Base-by-base conservation (phyloP, 2,329 filamentous ascomycete species). In the Aplosporella prunicola region DNA sequence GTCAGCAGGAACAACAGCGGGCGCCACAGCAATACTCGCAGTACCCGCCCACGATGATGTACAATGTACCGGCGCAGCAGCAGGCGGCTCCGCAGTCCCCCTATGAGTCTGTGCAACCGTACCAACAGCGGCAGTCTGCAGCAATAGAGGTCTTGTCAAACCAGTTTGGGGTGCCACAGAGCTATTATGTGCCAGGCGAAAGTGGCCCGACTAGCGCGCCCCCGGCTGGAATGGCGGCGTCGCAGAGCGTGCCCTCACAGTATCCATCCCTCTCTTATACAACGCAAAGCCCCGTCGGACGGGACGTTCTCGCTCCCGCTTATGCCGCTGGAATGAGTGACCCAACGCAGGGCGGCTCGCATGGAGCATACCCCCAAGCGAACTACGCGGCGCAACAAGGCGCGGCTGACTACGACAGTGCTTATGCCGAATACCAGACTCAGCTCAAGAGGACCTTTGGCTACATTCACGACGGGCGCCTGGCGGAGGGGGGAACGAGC, bases 21-120 rank as follows among this genome's bases (percentile, higher is more conserved):
- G 41, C 50, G 25, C 45, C 52, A 41, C 61, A 63, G 44, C 60
- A 64, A 42, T 71, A 70, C 51, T 52, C 62, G 37, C 63, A 66
- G 46, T 78, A 77, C 50, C 68, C 78, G 37, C 65, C 74, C 39
- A 74, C 75, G 45, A 77, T 89, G 66, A 80, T 91, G 72, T 93
- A 93, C 68, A 80, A 78, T 64, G 80, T 88, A 52, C 67, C 72
- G 55, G 78, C 79, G 56, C 67, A 76, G 52, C 64, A 69, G 46
- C 74, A 76, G 62, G 53, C 57, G 43, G 45, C 58, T 68, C 66
- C 63, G 59, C 75, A 66, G 69, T 80, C 63, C 43, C 61, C 69
- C 49, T 93, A 93, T 66, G 82, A 89, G 61, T 67, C 76, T 55
- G 76, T 79, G 57, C 73, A 78, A 63, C 80, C 80, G 55, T 93